phyloP scores from a whole-genome alignment of 2,329 filamentous ascomycete genomes.

The Epichloe festucae region DNA sequence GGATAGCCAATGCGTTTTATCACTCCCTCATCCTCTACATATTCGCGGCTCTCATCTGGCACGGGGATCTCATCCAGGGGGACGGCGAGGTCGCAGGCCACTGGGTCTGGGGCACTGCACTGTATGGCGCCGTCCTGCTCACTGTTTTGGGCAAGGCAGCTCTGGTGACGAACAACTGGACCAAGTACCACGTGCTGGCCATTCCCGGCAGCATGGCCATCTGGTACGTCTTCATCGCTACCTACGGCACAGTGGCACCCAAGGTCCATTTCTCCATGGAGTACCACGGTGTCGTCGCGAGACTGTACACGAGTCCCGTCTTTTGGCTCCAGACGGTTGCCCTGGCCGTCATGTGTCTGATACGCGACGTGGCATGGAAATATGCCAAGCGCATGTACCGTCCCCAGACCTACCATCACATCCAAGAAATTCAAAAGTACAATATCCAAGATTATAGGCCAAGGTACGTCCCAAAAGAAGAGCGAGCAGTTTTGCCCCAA shows the following conservation, averaged over 20 bases:
- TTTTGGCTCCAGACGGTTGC: constrained; percentile 88
- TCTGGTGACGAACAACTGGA: constrained; percentile 95
- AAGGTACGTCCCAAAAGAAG: constrained; percentile 41
- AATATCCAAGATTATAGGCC: constrained; percentile 98
- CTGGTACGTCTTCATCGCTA: constrained; percentile 82
- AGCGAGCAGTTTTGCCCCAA: no score
- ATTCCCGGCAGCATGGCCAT: constrained; percentile 88
- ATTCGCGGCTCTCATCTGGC: constrained; percentile 68
- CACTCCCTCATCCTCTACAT: constrained; percentile 92
- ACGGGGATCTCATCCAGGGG: constrained; percentile 59
- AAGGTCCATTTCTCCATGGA: constrained; percentile 70
- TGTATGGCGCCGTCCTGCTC: constrained; percentile 86
- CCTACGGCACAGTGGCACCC: constrained; percentile 77
- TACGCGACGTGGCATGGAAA: constrained; percentile 92
- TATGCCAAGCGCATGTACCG: constrained; percentile 96
- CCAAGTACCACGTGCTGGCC: constrained; percentile 90
- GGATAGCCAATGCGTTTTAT: constrained; percentile 91
- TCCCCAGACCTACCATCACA: constrained; percentile 91
- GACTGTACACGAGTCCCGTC: constrained; percentile 65
- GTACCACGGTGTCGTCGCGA: constrained; percentile 71
- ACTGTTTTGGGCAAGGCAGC: constrained; percentile 93
- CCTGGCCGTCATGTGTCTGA: constrained; percentile 67
- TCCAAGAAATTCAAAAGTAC: constrained; percentile 99
- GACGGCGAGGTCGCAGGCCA: constrained; percentile 80
- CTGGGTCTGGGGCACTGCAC: constrained; percentile 94